phyloP scores from a whole-genome alignment of 257 asterid species.

The Ilex aquifolium region DNA sequence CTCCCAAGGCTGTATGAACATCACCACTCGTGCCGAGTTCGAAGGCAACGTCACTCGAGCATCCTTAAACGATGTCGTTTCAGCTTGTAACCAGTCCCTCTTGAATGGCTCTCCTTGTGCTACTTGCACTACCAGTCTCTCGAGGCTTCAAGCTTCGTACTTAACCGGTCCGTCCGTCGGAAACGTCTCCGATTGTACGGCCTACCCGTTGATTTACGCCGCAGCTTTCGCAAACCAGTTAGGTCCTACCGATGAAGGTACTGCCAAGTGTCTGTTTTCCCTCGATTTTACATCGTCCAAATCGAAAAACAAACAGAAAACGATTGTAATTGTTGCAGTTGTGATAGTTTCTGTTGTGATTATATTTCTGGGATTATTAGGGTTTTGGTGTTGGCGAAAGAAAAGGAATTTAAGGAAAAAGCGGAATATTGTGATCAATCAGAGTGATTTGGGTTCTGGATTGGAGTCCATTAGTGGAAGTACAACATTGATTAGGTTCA shows the following conservation, averaged over 20 bases:
- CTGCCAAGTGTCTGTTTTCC: constrained; percentile 63
- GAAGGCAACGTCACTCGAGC: constrained; percentile 41
- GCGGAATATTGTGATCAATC: constrained; percentile 13
- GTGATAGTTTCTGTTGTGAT: constrained; percentile 19
- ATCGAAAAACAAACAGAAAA: constrained; percentile 22
- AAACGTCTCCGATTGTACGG: constrained; percentile 60
- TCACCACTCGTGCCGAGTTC: constrained; percentile 56
- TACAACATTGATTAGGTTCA: constrained; percentile 53
- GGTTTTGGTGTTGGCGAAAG: constrained; percentile 37
- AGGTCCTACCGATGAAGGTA: constrained; percentile 70
- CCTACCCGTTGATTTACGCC: constrained; percentile 54
- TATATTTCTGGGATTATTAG: constrained; percentile 21
- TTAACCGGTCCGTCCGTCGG: constrained; percentile 44
- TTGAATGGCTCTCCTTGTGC: constrained; percentile 66
- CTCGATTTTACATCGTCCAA: constrained; percentile 30
- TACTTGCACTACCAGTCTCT: constrained; percentile 57
- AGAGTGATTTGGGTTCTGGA: constrained; percentile 26
- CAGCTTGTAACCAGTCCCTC: constrained; percentile 61
- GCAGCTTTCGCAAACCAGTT: constrained; percentile 55
- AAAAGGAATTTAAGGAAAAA: constrained; percentile 10
- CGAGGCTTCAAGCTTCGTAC: constrained; percentile 48
- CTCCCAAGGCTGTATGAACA: constrained; percentile 61
- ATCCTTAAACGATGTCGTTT: constrained; percentile 25
- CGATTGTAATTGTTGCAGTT: constrained; percentile 29
- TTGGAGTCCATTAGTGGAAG: constrained; percentile 63